These are phyloP conservation scores for Trichaptum fuscoviolaceum DNA, from an alignment of 768 basidiomycete genomes.

Conservation along the genomic window DNA sequence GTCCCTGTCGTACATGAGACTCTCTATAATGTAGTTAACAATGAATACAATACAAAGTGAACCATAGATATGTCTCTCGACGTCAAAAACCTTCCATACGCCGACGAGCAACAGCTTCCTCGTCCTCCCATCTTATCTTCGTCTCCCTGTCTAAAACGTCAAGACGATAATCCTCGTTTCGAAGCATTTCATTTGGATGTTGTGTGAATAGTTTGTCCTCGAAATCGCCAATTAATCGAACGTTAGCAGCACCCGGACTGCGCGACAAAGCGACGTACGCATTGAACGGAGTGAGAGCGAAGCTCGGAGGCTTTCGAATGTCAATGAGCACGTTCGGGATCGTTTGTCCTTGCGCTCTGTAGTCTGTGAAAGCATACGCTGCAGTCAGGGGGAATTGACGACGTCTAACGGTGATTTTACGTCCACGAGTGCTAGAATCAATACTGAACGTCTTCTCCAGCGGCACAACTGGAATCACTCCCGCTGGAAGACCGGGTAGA, in stretches of 20 bases:
- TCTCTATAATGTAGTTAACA: too few species aligned
- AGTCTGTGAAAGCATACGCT: conserved; percentile 39
- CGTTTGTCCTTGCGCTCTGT: conserved; percentile 36
- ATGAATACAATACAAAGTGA: too few species aligned
- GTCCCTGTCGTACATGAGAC: too few species aligned
- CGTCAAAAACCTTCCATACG: too few species aligned
- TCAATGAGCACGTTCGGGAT: conserved; percentile 30
- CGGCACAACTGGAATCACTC: conserved; percentile 20
- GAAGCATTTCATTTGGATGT: conserved; percentile 17
- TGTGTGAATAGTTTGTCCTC: conserved; percentile 21
- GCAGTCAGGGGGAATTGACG: conserved; percentile 27
- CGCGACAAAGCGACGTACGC: conserved; percentile 31
- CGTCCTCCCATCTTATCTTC: conserved; percentile 2
- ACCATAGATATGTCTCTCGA: too few species aligned
- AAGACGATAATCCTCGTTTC: conserved; percentile 19
- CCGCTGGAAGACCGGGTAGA: conserved; percentile 24
- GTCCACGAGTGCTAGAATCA: conserved; percentile 1
- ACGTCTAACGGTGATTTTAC: conserved; percentile 13
- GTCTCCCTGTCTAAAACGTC: conserved; percentile 7
- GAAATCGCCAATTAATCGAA: conserved; percentile 29
- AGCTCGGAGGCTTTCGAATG: conserved; percentile 24
- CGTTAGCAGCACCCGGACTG: conserved; percentile 21
- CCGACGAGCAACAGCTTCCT: not conserved
- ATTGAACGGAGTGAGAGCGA: conserved; percentile 24
- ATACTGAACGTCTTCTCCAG: conserved; percentile 9